Evolutionary conservation across 75 land plant genomes (phyloP).

Genomic region (Cupressus sempervirens): DNA sequence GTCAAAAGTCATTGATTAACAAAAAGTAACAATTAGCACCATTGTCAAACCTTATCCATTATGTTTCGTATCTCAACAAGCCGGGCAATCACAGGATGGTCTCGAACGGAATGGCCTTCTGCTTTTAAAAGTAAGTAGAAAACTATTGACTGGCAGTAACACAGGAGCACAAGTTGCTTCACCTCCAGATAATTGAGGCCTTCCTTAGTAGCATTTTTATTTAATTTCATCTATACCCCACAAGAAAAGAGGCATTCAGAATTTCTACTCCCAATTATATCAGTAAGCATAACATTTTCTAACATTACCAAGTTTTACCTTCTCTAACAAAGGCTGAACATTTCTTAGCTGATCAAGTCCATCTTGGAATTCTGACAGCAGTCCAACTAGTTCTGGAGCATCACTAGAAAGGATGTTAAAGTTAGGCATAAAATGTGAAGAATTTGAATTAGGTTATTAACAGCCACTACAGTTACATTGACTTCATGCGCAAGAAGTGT

Average conservation of each 20-base stretch:
- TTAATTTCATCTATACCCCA: slow-evolving; percentile 42
- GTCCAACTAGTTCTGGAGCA: slow-evolving; percentile 89
- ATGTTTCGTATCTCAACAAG: slow-evolving; percentile 67
- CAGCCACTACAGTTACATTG: background rate
- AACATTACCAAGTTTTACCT: slow-evolving; percentile 36
- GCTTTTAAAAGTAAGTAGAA: slow-evolving; percentile 80
- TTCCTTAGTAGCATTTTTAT: slow-evolving; percentile 27
- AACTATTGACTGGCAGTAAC: slow-evolving; percentile 71
- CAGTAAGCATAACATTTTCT: background rate
- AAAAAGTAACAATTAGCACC: background rate
- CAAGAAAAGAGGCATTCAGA: slow-evolving; percentile 5
- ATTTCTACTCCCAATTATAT: background rate
- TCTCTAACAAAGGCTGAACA: slow-evolving; percentile 48
- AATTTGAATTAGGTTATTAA: background rate
- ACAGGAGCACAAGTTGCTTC: slow-evolving; percentile 56
- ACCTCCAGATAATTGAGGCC: slow-evolving; percentile 70
- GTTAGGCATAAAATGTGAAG: background rate
- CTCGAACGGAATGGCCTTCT: slow-evolving; percentile 75
- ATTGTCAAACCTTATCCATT: slow-evolving; percentile 61
- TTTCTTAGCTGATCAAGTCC: slow-evolving; percentile 49
- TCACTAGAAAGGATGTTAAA: slow-evolving; percentile 47
- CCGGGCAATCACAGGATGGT: slow-evolving; percentile 80
- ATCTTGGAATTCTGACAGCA: slow-evolving; percentile 68
- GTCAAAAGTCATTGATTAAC: background rate
- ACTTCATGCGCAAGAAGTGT: background rate